Evolutionary conservation across 768 basidiomycete species (phyloP), one percentile per base, ranked within the genome.

Genomic region (Dioszegia crocea): DNA sequence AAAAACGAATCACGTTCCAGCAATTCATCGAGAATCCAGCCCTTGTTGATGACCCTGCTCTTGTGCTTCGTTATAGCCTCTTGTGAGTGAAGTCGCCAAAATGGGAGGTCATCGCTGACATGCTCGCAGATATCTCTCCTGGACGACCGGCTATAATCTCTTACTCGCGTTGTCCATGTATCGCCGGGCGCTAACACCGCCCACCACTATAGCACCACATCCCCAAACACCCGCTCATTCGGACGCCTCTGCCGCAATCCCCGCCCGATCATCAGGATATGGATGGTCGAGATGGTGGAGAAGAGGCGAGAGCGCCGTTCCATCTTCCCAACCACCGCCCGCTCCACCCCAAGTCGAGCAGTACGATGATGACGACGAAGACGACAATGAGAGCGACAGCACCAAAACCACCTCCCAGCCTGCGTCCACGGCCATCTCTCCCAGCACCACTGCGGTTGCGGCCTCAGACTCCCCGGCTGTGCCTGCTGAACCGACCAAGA

Each of bases 41-140:
- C 5, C 74, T 91, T 26, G 83, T 87, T 4, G 77, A 80, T 33
- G 83, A 87, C 66, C 82, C 84, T 8, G 77, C 82, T 27, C 80
- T 94, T 36, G 87, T 91, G 2, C 83, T 93, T 50, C 81, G 83
- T 59, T 93, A 89, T 85, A 81, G 82, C 39, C 81, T 82, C 48
- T 83, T 82, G 87, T 88, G 59, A 70, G 86, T 81, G 11, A 23
- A n/a, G 16, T 12, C 26, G 11, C 10, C 45, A 31, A n/a, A 23
- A 17, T 24, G 17, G 31, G 9, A n/a, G n/a, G n/a, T n/a, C n/a
- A n/a, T n/a, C n/a, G n/a, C n/a, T n/a, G n/a, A n/a, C n/a, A n/a
- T n/a, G n/a, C n/a, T n/a, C n/a, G n/a, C 36, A 88, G 88, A 63
- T 92, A 88, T 73, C 84, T 91, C 54, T 87, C 86, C n/a, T 85